Evolutionary conservation across 441 rosid genomes (phyloP).

Genomic region (Gossypium lobatum): DNA sequence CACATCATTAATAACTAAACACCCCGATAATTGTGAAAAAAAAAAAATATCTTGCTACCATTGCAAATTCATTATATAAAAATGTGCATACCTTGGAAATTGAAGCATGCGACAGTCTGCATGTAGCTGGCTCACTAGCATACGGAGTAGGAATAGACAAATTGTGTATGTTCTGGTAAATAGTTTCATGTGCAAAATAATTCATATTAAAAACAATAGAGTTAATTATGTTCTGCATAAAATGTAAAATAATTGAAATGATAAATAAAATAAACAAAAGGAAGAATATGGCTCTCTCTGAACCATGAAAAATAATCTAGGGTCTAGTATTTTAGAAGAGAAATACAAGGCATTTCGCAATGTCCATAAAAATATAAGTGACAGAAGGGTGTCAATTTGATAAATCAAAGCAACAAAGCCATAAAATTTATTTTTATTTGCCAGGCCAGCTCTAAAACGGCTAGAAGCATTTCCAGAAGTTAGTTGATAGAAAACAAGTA

Average conservation of each 20-base stretch:
- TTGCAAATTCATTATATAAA: conserved; percentile 12
- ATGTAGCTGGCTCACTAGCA: conserved; percentile 33
- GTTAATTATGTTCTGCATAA: neutral
- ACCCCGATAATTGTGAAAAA: neutral
- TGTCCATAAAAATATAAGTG: neutral
- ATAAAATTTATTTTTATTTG: neutral
- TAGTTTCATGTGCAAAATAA: conserved; percentile 16
- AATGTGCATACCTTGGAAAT: conserved; percentile 51
- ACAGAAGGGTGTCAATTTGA: neutral
- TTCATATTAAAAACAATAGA: conserved; percentile 2
- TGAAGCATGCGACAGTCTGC: conserved; percentile 50
- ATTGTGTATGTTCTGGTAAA: conserved; percentile 68
- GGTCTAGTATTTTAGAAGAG: neutral
- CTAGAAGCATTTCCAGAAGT: neutral
- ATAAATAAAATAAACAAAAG: neutral
- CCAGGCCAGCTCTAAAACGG: neutral
- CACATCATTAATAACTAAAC: neutral
- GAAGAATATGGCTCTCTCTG: neutral
- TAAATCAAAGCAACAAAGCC: neutral
- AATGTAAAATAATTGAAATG: neutral
- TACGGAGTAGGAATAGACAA: conserved; percentile 40
- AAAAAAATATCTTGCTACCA: neutral
- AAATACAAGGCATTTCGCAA: neutral
- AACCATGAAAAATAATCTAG: neutral
- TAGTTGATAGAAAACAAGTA: neutral